Conservation (phyloP, 805 yeast species). For the Candida nanaspora region DNA sequence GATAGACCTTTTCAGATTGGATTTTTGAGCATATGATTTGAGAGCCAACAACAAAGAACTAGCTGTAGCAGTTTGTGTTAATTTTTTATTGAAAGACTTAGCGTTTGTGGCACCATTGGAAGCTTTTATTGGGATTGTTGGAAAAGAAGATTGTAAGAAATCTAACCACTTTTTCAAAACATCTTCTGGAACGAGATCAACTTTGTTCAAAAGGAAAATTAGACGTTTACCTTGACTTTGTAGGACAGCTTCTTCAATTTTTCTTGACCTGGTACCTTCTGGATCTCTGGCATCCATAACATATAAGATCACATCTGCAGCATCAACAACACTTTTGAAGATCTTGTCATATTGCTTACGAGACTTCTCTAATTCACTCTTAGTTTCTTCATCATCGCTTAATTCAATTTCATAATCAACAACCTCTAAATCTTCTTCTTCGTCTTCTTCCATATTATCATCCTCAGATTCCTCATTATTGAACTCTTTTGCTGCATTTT, state of each 20-base stretch:
- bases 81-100: conserved; percentile 61
- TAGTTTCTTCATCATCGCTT: conserved; percentile 31
- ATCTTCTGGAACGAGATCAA: conserved; percentile 84
- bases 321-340: conserved; percentile 87
- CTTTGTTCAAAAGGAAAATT: conserved; percentile 81
- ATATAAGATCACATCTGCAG: conserved; percentile 83
- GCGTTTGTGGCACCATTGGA: conserved; percentile 67
- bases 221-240: conserved; percentile 77
- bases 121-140: conserved; percentile 85
- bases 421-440: conserved; percentile 41
- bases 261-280: conserved; percentile 85
- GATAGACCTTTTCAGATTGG: conserved; percentile 81
- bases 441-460: conserved; percentile 32
- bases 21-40: conserved; percentile 76
- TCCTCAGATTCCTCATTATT: conserved; percentile 44
- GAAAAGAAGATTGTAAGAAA: conserved; percentile 74
- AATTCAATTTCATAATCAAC: conserved; percentile 42
- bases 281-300: conserved; percentile 98
- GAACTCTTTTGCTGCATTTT: conserved; percentile 72
- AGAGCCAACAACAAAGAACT: conserved; percentile 68
- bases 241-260: conserved; percentile 83
- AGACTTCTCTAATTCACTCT: conserved; percentile 58
- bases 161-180: conserved; percentile 80
- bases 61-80: conserved; percentile 68
- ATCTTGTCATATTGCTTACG: conserved; percentile 91